Conservation (phyloP, 2,329 filamentous ascomycete species). For the Exophiala mesophila region DNA sequence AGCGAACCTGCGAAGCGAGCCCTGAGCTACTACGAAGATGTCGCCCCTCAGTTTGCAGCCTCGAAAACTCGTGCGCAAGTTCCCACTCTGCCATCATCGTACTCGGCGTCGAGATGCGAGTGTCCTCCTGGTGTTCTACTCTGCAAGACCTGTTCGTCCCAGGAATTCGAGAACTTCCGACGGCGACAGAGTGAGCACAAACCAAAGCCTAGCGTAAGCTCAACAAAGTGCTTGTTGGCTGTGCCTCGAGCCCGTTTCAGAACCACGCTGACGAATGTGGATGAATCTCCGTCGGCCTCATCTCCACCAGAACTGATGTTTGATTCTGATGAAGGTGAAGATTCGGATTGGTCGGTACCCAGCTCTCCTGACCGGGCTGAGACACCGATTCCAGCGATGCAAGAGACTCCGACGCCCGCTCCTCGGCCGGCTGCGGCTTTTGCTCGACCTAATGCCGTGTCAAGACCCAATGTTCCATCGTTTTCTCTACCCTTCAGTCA, state of each 20-base stretch:
- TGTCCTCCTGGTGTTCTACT: conserved; percentile 11
- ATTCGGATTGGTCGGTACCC: conserved; percentile 14
- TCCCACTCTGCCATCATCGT: background rate
- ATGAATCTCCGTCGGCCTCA: conserved; percentile 8
- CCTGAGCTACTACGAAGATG: background rate
- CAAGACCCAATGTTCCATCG: conserved; percentile 9
- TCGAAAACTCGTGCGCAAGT: background rate
- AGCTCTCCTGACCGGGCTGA: conserved; percentile 3
- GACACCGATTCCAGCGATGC: background rate
- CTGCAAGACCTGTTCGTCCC: conserved; percentile 12
- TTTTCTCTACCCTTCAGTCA: conserved; percentile 15
- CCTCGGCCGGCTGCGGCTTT: conserved; percentile 2
- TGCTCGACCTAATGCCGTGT: background rate
- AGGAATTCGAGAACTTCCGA: conserved; percentile 15
- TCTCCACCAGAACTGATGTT: conserved; percentile 14
- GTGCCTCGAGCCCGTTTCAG: conserved; percentile 15
- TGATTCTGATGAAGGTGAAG: conserved; percentile 15
- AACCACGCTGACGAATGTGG: conserved; percentile 8
- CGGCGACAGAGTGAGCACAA: conserved; percentile 10
- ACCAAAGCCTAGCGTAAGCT: conserved; percentile 15
- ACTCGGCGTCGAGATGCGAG: conserved; percentile 1
- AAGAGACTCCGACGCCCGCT: conserved; percentile 9
- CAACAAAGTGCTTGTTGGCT: conserved; percentile 14
- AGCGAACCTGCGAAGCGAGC: background rate
- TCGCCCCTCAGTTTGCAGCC: background rate